Percentiles rank a stretch among this genome's conserved stretches.
Conservation (phyloP, 306 rosid genomes). For the Cicer judaicum region DNA sequence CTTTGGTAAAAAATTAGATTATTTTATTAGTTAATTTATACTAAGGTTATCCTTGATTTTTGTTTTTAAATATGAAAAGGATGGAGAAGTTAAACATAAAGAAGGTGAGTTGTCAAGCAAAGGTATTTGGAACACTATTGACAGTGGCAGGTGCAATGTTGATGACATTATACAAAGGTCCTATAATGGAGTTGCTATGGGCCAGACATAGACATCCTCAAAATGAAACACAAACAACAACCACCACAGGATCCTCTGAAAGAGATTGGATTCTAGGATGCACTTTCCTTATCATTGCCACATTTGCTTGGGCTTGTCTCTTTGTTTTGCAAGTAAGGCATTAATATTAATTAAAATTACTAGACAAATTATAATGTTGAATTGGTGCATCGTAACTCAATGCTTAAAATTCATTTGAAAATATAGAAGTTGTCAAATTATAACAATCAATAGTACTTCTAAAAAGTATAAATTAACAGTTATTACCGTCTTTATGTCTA, state of each 20-base stretch:
- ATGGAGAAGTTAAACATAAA: conserved; percentile 86
- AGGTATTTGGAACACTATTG: conserved; percentile 77
- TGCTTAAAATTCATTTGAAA: too few relatives aligned
- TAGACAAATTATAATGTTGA: too few relatives aligned
- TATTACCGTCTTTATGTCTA: too few relatives aligned
- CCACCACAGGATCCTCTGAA: conserved; percentile 48
- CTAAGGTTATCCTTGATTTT: too few relatives aligned
- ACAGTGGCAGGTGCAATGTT: conserved; percentile 92
- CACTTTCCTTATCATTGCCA: conserved; percentile 78
- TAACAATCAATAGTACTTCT: too few relatives aligned
- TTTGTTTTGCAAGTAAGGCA: conserved; percentile 79
- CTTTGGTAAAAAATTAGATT: too few relatives aligned
- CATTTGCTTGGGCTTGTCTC: conserved; percentile 93
- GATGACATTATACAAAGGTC: conserved; percentile 93
- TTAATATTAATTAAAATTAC: not conserved
- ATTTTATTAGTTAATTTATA: too few relatives aligned
- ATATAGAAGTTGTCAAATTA: too few relatives aligned
- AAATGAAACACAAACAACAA: conserved; percentile 40
- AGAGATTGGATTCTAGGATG: conserved; percentile 81
- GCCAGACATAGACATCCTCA: conserved; percentile 53
- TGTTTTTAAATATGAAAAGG: conserved; percentile 47
- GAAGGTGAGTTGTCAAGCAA: conserved; percentile 81
- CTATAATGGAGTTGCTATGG: conserved; percentile 73
- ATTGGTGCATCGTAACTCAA: too few relatives aligned
- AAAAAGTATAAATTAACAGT: too few relatives aligned